These are phyloP conservation scores for Kwoniella europaea DNA, from an alignment of 768 basidiomycete genomes.

Conservation along the genomic window DNA sequence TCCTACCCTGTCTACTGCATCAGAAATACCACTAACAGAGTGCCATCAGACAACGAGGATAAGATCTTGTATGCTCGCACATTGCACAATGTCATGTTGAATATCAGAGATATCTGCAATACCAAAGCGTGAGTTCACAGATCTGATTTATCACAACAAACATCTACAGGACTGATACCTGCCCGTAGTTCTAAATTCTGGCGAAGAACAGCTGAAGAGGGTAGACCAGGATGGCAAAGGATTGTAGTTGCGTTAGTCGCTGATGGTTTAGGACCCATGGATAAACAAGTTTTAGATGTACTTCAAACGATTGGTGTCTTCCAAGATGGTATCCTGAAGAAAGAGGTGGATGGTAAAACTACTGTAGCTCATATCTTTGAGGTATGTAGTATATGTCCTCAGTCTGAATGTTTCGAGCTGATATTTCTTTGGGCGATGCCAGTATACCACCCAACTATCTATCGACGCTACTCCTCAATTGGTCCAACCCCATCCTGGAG, in stretches of 20 bases:
- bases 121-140: constrained; percentile 61
- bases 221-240: constrained; percentile 59
- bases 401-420: too few species aligned
- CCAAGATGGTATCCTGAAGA: constrained; percentile 87
- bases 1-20: constrained; percentile 61
- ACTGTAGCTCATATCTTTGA: constrained; percentile 67
- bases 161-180: constrained; percentile 48
- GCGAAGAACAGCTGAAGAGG: constrained; percentile 57
- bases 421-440: too few species aligned
- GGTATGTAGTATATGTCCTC: too few species aligned
- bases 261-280: constrained; percentile 58
- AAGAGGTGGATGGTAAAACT: constrained; percentile 83
- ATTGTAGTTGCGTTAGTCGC: constrained; percentile 59
- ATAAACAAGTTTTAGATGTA: constrained; percentile 74
- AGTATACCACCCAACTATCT: constrained; percentile 97
- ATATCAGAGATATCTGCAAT: constrained; percentile 65
- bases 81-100: constrained; percentile 93
- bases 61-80: constrained; percentile 63
- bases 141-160: neutral
- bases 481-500: constrained; percentile 84
- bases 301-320: constrained; percentile 69
- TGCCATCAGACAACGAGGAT: constrained; percentile 51
- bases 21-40: constrained; percentile 60
- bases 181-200: constrained; percentile 56
- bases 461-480: constrained; percentile 88